These are phyloP conservation scores for Calonectria fujianensis DNA, from an alignment of 2,329 filamentous ascomycete species.

Conservation along the genomic window DNA sequence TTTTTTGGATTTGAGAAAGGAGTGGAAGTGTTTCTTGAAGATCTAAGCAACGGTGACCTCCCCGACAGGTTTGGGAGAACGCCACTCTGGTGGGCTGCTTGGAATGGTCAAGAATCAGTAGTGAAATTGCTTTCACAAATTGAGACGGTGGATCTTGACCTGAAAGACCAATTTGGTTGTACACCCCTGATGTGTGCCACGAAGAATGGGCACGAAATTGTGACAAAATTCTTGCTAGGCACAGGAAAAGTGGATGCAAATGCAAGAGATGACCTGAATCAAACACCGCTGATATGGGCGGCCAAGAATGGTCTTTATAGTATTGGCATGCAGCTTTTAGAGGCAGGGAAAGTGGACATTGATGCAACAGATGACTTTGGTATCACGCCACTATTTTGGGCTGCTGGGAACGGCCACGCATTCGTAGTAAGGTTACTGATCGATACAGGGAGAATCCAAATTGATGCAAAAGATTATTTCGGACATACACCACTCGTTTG, in stretches of 20 bases:
- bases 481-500: neutral
- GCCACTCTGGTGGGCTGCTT: constrained; percentile 17
- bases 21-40: neutral
- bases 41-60: neutral
- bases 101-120: neutral
- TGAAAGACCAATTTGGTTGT: neutral
- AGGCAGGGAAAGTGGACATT: no score
- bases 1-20: constrained; percentile 46
- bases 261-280: no score
- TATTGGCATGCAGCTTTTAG: no score
- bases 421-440: neutral
- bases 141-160: neutral
- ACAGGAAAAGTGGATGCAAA: neutral
- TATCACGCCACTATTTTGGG: no score
- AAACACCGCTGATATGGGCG: no score
- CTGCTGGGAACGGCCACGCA: no score
- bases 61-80: neutral
- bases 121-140: neutral
- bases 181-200: neutral
- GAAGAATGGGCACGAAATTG: neutral
- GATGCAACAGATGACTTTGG: no score
- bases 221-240: neutral
- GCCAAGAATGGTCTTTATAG: no score
- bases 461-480: neutral
- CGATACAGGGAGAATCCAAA: neutral